Base-by-base conservation (phyloP, 2,329 filamentous ascomycete species). In the Aspergillaceae sp. region DNA sequence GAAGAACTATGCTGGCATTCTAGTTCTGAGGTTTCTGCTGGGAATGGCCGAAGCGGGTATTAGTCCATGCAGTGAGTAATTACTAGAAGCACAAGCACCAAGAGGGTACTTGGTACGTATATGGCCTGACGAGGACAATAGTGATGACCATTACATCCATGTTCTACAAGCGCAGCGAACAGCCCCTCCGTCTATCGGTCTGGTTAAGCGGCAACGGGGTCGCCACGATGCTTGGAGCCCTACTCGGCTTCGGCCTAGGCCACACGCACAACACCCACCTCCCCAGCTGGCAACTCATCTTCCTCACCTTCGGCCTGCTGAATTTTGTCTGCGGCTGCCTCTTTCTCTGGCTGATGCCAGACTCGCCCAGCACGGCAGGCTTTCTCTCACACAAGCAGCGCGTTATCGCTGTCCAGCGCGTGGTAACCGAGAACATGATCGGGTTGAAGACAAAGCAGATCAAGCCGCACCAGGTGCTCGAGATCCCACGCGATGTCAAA, bases 21-120 rank as follows among this genome's bases (percentile, higher is more conserved):
- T 76, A 2, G 66, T 71, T 0, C 60, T 74, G 42, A 67, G 74
- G 26, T 69, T 76, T 40, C 60, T 74, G 2, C 64, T 75, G 57
- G 72, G 72, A 27, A 62, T 74, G 42, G 59, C 62, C 7, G 65
- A 67, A 51, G 64, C 61, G n/a, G 56, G 63, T n/a, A 56, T 64
- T 4, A 62, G 58, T 29, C 59, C 61, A 29, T 61, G 58, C 44
- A 60, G 59, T 61, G 49, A 51, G 57, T 45, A 5, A 3, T 11
- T 41, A 10, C 7, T 19, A 19, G 10, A 4, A 30, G 3, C 19
- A 41, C 38, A 7, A 6, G 4, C 19, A 5, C 26, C 8, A 28
- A 28, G 11, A 28, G 9, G 27, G 19, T 19, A 10, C 10, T 37
- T 6, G 6, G 11, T 37, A 37, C 11, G 10, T n/a, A 41, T 6